Percentiles rank a stretch among this genome's conserved stretches.
Conservation (phyloP, 164 flowering plant species). For the Vitis riparia region DNA sequence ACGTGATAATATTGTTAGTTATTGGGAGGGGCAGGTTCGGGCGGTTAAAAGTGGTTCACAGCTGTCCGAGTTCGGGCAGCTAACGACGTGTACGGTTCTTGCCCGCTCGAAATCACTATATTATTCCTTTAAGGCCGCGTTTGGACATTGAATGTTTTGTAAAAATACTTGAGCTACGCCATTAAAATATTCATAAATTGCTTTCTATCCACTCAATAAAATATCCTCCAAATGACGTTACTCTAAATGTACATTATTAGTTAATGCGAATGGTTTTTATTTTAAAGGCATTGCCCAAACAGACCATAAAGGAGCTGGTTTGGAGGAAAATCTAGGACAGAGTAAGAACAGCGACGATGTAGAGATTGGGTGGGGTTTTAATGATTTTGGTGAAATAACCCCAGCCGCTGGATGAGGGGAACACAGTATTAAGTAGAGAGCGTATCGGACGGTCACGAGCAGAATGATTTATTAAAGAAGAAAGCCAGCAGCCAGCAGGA, state of each 20-base stretch:
- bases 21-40: constrained; percentile 23
- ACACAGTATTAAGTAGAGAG: background rate
- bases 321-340: too few relatives aligned
- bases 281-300: too few relatives aligned
- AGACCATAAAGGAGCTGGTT: too few relatives aligned
- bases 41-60: constrained; percentile 11
- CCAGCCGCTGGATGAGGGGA: background rate
- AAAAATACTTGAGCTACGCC: too few relatives aligned
- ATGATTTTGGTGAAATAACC: background rate
- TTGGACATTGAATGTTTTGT: too few relatives aligned
- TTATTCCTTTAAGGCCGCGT: too few relatives aligned
- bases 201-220: background rate
- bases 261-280: too few relatives aligned
- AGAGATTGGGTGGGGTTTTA: too few relatives aligned
- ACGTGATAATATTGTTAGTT: background rate
- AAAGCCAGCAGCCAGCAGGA: too few relatives aligned
- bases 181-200: too few relatives aligned
- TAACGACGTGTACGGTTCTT: constrained; percentile 30
- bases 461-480: background rate
- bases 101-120: constrained; percentile 14
- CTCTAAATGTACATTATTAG: too few relatives aligned
- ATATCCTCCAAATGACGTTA: background rate
- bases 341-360: too few relatives aligned
- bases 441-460: background rate
- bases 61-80: constrained; percentile 17